Evolutionary conservation across 164 flowering plant genomes (phyloP).

Genomic region (Vitis vinifera): DNA sequence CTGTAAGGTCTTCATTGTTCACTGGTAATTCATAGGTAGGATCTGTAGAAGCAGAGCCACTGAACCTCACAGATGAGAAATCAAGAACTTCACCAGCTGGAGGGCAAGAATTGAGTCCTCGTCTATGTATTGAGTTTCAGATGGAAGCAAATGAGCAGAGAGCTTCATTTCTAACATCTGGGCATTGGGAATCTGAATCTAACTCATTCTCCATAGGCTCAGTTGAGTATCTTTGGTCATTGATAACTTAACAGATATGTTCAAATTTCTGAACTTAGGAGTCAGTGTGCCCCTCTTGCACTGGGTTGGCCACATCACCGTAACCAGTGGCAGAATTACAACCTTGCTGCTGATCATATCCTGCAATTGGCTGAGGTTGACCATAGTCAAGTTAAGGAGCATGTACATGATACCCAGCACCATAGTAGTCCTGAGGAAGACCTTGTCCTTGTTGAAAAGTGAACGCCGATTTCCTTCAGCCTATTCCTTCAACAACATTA

Average conservation of each 20-base stretch:
- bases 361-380: conserved; percentile 43
- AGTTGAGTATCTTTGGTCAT: no score
- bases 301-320: conserved; percentile 37
- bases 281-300: conserved; percentile 54
- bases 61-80: conserved; percentile 22
- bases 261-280: conserved; percentile 25
- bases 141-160: conserved; percentile 7
- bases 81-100: conserved; percentile 26
- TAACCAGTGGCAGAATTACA: conserved; percentile 46
- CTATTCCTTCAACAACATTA: conserved; percentile 38
- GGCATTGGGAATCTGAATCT: no score
- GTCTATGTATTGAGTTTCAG: conserved; percentile 18
- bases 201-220: no score
- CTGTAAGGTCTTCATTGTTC: conserved; percentile 21
- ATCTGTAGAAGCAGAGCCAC: conserved; percentile 15
- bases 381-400: conserved; percentile 66
- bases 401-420: conserved; percentile 55
- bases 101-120: conserved; percentile 28
- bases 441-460: conserved; percentile 44
- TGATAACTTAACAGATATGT: no score
- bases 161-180: no score
- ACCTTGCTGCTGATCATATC: conserved; percentile 66
- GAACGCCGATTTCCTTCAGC: conserved; percentile 31
- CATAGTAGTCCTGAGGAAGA: conserved; percentile 79
- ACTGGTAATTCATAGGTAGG: conserved; percentile 21